Evolutionary conservation across 2,329 filamentous ascomycete genomes (phyloP).

Genomic region (Shiraia bambusicola): DNA sequence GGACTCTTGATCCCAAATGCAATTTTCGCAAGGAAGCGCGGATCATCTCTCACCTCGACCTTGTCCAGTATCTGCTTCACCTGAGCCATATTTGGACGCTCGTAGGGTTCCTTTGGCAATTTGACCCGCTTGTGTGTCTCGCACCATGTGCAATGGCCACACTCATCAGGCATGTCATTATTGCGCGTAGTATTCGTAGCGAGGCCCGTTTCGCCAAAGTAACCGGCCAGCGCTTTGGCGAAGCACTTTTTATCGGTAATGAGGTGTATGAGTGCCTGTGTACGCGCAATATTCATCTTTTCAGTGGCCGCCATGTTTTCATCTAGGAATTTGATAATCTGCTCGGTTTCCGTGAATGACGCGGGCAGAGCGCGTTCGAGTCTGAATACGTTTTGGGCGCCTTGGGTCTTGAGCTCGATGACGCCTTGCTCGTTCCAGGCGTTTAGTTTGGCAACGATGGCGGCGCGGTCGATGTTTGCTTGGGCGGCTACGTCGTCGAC

Average conservation of each 20-base stretch:
- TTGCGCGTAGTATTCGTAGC: background rate
- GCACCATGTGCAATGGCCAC: slow-evolving; percentile 59
- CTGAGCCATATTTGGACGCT: slow-evolving; percentile 42
- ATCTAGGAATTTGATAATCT: slow-evolving; percentile 53
- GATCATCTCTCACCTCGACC: slow-evolving; percentile 56
- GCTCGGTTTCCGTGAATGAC: slow-evolving; percentile 45
- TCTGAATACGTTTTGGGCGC: slow-evolving; percentile 58
- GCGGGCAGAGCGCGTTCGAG: slow-evolving; percentile 52
- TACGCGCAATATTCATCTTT: slow-evolving; percentile 54
- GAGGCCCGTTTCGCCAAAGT: slow-evolving; percentile 56
- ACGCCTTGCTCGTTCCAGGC: slow-evolving; percentile 53
- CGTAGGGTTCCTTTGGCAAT: slow-evolving; percentile 45
- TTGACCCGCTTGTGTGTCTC: slow-evolving; percentile 36
- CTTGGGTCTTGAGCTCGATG: slow-evolving; percentile 55
- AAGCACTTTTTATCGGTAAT: slow-evolving; percentile 57
- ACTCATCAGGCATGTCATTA: slow-evolving; percentile 47
- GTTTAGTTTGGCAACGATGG: slow-evolving; percentile 58
- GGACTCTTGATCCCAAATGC: slow-evolving; percentile 66
- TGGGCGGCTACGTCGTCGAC: slow-evolving; percentile 45
- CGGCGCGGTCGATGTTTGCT: slow-evolving; percentile 45
- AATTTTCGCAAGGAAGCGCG: slow-evolving; percentile 59
- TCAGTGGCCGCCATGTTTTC: slow-evolving; percentile 56
- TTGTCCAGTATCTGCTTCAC: slow-evolving; percentile 50
- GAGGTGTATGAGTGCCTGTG: slow-evolving; percentile 55
- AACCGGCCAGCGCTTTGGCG: slow-evolving; percentile 53